Evolutionary conservation across 2,329 filamentous ascomycete species (phyloP), one percentile per base, ranked within the genome.

Genomic region (Bipolaris sorokiniana): DNA sequence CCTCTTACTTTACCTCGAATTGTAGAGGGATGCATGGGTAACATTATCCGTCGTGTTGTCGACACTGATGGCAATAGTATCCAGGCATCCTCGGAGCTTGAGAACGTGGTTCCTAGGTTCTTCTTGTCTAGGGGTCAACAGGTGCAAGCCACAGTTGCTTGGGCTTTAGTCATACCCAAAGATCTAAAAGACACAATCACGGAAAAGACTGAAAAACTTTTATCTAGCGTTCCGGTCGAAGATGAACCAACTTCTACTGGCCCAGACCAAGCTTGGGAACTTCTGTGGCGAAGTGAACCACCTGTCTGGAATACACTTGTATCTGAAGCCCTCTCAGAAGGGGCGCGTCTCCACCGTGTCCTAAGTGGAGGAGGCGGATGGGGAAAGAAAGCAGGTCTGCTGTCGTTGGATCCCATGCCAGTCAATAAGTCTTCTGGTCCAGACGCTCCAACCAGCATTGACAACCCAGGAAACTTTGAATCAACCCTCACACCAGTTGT

Each of bases 341-440:
- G 78, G 23, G 77, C 73, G 18, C 75, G 77, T 44, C 68, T 84
- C n/a, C 77, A 79, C 63, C 77, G 77, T 51, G 76, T 80, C 83
- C 85, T 93, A 61, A 92, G 90, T 67, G 91, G 91, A 4, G 91
- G 91, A 44, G 91, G 91, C 40, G 91, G 91, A 18, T 96, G 91
- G 91, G 91, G 91, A 15, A 81, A 84, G 54, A 95, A 94, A 73
- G 87, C 89, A 66, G 91, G 91, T 0, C 79, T 96, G 0, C 78
- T 96, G 3, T 91, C 91, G 5, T 81, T 96, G 3, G 91, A 95
- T 68, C 90, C 91, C 1, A 59, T 66, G 23, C 56, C 68, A 9
- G 40, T 42, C 7, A 62, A 41, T 23, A 42, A 56, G 23, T 33
- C 58, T 7, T n/a, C 31, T 11, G 37, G 23, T 10, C 23, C 26